Evolutionary conservation across 352 stramenopile genomes (phyloP).

Genomic region (Phytophthora crassamura): DNA sequence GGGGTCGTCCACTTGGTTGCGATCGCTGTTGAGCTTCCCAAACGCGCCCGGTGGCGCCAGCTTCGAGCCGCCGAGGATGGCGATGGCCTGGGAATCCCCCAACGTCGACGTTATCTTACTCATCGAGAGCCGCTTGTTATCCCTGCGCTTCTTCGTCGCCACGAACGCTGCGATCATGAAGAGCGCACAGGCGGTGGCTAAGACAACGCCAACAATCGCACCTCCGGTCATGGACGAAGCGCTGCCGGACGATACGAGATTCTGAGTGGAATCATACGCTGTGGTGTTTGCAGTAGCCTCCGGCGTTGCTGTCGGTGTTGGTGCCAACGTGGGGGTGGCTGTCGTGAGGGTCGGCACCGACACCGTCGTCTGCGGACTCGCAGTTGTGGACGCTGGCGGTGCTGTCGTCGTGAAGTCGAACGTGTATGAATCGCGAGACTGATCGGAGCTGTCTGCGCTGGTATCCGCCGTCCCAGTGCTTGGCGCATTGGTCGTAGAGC

Average conservation of each 20-base stretch:
- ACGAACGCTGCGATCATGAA: slow-evolving; percentile 32
- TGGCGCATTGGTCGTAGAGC: slow-evolving; percentile 1
- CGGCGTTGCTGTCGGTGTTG: not conserved
- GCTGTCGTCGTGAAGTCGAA: slow-evolving; percentile 13
- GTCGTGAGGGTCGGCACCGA: not conserved
- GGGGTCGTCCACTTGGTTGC: slow-evolving; percentile 3
- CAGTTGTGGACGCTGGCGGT: slow-evolving; percentile 2
- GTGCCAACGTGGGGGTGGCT: not conserved
- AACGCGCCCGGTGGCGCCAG: slow-evolving; percentile 25
- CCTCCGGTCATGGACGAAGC: slow-evolving; percentile 10
- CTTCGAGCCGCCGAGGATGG: slow-evolving; percentile 19
- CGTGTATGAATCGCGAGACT: slow-evolving; percentile 10
- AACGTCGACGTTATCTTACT: slow-evolving; percentile 27
- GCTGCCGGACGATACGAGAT: slow-evolving; percentile 12
- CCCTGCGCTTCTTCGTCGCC: slow-evolving; percentile 18
- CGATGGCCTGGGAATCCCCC: slow-evolving; percentile 18
- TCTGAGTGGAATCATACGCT: slow-evolving; percentile 22
- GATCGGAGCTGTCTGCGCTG: not conserved
- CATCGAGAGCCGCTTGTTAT: slow-evolving; percentile 9
- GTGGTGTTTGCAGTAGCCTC: slow-evolving; percentile 21
- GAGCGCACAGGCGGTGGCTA: slow-evolving; percentile 28
- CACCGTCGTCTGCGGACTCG: slow-evolving; percentile 8
- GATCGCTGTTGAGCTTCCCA: slow-evolving; percentile 14
- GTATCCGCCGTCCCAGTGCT: not conserved
- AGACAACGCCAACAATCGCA: slow-evolving; percentile 24